phyloP scores from a whole-genome alignment of 2,329 filamentous ascomycete genomes.

The Pseudomassariella vexata region DNA sequence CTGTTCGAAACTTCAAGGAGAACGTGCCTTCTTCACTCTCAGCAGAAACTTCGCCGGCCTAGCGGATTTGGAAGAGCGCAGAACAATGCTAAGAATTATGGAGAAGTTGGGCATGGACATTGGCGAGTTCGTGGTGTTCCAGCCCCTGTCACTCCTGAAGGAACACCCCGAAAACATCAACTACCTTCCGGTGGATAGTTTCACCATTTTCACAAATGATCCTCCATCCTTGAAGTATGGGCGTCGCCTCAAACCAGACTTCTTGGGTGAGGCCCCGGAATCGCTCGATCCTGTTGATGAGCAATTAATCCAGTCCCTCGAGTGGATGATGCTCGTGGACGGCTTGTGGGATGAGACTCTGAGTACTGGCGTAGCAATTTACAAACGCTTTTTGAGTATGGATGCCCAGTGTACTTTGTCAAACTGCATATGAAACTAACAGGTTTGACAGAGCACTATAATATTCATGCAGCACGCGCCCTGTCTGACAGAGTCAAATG shows the following conservation, averaged over 20 bases:
- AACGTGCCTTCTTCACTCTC: slow-evolving; percentile 64
- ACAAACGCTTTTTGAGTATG: slow-evolving; percentile 81
- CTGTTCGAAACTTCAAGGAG: slow-evolving; percentile 66
- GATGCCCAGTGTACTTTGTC: slow-evolving; percentile 14
- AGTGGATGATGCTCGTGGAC: slow-evolving; percentile 77
- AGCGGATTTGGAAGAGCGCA: slow-evolving; percentile 57
- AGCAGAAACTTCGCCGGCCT: slow-evolving; percentile 73
- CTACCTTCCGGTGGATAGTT: slow-evolving; percentile 36
- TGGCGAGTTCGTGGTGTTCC: slow-evolving; percentile 65
- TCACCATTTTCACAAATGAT: slow-evolving; percentile 44
- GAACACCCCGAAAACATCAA: slow-evolving; percentile 32
- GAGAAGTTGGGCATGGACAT: slow-evolving; percentile 68
- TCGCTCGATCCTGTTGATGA: slow-evolving; percentile 57
- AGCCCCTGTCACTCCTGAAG: slow-evolving; percentile 49
- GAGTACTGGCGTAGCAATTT: slow-evolving; percentile 61
- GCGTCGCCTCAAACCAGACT: slow-evolving; percentile 61
- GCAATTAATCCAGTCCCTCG: slow-evolving; percentile 68
- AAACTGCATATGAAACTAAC: not conserved
- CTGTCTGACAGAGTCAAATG: slow-evolving; percentile 47
- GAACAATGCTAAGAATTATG: slow-evolving; percentile 68
- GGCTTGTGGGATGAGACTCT: slow-evolving; percentile 69
- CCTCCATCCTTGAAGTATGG: slow-evolving; percentile 51
- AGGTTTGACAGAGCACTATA: slow-evolving; percentile 34
- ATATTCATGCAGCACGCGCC: slow-evolving; percentile 48
- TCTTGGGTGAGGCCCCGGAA: slow-evolving; percentile 59